Base-by-base conservation (phyloP, 2,329 filamentous ascomycete species). In the Sphaerulina populicola region DNA sequence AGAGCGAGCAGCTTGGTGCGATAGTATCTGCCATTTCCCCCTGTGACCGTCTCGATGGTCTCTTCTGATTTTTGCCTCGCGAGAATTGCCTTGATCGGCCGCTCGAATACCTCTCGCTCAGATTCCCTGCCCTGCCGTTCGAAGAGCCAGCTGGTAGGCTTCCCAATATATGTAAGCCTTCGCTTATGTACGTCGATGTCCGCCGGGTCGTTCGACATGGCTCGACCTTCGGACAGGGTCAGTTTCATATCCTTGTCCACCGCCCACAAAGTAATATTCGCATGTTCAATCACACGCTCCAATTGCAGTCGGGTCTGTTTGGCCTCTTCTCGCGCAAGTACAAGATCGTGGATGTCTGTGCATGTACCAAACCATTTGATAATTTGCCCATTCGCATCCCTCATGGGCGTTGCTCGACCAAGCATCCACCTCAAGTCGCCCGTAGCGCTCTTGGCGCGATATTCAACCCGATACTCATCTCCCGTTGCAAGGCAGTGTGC, bases 291-390 rank as follows among this genome's bases (percentile, higher is more conserved):
- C 23, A 90, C 85, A 54, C 81, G 83, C 7, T 82, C 72, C 0
- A 91, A 73, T 62, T 88, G 84, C 60, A 84, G 79, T n/a, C 81
- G 76, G 14, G 78, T 84, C 51, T 80, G 76, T 54, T 80, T 81
- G 12, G 83, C 83, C 44, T 77, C 76, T 54, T 84, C 74, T 53
- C 84, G 81, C 11, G 83, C 78, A 61, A 85, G 76, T 2, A 89
- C 82, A 39, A 81, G 75, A 55, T 89, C 85, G 62, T 90, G 82
- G 14, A 89, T 85, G 57, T 91, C 86, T 10, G 86, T 89, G 61
- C 83, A 88, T 1, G 85, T 88, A 12, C 85, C 86, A 60, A 86
- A 88, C 86, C 86, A 90, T 63, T 86, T 88, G 52, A 86, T 74
- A 44, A 90, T 87, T 43, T 76, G 71, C 1, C 83, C 84, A 0